Conservation (phyloP, 2,329 filamentous ascomycete species). For the Verruconis gallopava region DNA sequence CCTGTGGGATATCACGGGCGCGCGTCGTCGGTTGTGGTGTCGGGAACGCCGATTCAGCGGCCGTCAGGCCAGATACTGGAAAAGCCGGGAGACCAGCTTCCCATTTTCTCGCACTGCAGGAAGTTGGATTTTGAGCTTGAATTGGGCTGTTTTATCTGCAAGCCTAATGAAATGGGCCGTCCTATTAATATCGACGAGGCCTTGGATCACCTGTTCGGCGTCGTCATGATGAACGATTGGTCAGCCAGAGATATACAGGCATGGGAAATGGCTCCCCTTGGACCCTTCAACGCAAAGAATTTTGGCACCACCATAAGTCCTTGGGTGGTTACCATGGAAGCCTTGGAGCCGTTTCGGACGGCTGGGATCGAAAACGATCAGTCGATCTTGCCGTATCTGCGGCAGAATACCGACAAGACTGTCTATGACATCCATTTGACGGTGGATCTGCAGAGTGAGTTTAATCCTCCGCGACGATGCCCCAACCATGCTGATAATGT, state of each 20-base stretch:
- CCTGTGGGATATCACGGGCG: slow-evolving; percentile 75
- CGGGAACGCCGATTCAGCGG: slow-evolving; percentile 58
- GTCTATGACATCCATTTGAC: slow-evolving; percentile 59
- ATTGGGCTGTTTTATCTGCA: slow-evolving; percentile 61
- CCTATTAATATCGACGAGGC: slow-evolving; percentile 52
- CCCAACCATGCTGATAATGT: slow-evolving; percentile 12
- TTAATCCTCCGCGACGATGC: background rate
- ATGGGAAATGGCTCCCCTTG: slow-evolving; percentile 74
- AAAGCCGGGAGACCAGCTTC: slow-evolving; percentile 50
- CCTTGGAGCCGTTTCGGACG: slow-evolving; percentile 54
- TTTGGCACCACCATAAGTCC: slow-evolving; percentile 67
- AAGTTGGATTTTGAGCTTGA: slow-evolving; percentile 72
- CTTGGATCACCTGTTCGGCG: slow-evolving; percentile 60
- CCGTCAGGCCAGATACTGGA: slow-evolving; percentile 63
- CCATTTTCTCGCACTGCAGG: slow-evolving; percentile 49
- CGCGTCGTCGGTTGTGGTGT: slow-evolving; percentile 61
- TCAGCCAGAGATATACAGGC: slow-evolving; percentile 49
- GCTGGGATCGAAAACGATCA: slow-evolving; percentile 42
- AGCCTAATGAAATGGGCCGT: slow-evolving; percentile 49
- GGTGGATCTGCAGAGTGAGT: slow-evolving; percentile 42
- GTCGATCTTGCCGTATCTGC: slow-evolving; percentile 48
- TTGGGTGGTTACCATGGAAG: slow-evolving; percentile 68
- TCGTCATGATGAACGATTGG: slow-evolving; percentile 81
- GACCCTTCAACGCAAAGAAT: slow-evolving; percentile 75
- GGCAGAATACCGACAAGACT: slow-evolving; percentile 44